These are phyloP conservation scores for Lactarius vividus DNA, from an alignment of 768 basidiomycete genomes.

Conservation along the genomic window DNA sequence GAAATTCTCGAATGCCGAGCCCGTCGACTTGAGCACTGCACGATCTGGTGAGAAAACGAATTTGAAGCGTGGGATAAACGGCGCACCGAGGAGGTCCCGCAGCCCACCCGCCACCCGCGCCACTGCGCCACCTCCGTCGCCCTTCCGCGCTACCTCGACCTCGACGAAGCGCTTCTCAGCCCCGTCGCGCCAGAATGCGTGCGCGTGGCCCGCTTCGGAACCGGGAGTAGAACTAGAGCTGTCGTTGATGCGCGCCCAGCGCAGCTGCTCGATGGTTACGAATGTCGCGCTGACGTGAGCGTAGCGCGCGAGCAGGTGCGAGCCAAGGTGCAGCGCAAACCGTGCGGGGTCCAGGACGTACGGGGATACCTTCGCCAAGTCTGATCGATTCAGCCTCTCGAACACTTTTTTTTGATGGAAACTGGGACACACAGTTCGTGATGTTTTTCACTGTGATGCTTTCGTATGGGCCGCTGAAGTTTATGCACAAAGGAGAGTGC, in stretches of 20 bases:
- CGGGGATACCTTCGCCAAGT: conserved; percentile 86
- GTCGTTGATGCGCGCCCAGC: conserved; percentile 78
- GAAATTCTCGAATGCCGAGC: conserved; percentile 81
- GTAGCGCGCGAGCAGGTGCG: conserved; percentile 80
- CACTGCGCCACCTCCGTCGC: conserved; percentile 5
- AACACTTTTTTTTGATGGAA: background rate
- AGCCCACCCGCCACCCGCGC: conserved; percentile 48
- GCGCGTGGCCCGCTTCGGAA: conserved; percentile 54
- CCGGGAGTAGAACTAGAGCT: conserved; percentile 28
- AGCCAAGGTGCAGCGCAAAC: conserved; percentile 85
- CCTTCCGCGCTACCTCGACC: conserved; percentile 43
- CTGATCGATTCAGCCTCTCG: conserved; percentile 36
- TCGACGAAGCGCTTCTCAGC: conserved; percentile 79
- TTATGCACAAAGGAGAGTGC: background rate
- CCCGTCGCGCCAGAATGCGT: conserved; percentile 86
- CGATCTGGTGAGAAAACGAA: background rate
- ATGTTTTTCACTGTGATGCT: conserved; percentile 40
- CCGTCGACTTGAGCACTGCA: conserved; percentile 85
- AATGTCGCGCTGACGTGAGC: conserved; percentile 68
- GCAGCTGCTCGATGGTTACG: conserved; percentile 71
- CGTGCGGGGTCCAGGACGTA: conserved; percentile 79
- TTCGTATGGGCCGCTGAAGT: background rate
- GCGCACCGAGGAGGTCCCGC: conserved; percentile 74
- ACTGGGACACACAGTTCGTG: conserved; percentile 34
- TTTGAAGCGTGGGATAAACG: background rate